Conservation (phyloP, 2,329 filamentous ascomycete genomes). For the Colletotrichum sp. region DNA sequence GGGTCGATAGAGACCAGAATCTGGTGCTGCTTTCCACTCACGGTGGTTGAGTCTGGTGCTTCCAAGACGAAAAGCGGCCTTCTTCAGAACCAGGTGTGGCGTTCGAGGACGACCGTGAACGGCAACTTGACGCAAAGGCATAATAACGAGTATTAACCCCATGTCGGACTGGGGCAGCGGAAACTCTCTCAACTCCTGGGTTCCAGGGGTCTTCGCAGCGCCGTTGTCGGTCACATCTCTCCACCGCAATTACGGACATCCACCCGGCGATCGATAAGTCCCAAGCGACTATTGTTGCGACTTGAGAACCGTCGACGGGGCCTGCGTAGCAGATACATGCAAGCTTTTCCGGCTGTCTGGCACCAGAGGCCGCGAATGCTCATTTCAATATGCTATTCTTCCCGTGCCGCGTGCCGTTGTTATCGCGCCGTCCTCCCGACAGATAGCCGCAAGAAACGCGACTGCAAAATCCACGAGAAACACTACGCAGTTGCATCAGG, state of each 20-base stretch:
- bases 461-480: not conserved
- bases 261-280: slow-evolving; percentile 8
- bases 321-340: slow-evolving; percentile 2
- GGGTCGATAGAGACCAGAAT: not conserved
- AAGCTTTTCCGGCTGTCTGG: not conserved
- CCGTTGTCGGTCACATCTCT: slow-evolving; percentile 5
- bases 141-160: not conserved
- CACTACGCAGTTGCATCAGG: not conserved
- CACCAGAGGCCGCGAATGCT: not conserved
- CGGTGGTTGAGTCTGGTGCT: not conserved
- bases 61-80: not conserved
- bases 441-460: not conserved
- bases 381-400: not conserved
- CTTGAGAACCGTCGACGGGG: not conserved
- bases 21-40: not conserved
- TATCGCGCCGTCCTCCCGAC: not conserved
- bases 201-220: slow-evolving; percentile 2
- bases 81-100: not conserved
- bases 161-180: not conserved
- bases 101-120: not conserved
- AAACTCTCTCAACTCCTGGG: not conserved
- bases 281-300: slow-evolving; percentile 5
- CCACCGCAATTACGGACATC: slow-evolving; percentile 10
- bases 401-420: not conserved
- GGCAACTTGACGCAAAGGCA: not conserved